These are phyloP conservation scores for Coemansia biformis DNA, from an alignment of 192 early-diverging fungal genomes.

Conservation along the genomic window DNA sequence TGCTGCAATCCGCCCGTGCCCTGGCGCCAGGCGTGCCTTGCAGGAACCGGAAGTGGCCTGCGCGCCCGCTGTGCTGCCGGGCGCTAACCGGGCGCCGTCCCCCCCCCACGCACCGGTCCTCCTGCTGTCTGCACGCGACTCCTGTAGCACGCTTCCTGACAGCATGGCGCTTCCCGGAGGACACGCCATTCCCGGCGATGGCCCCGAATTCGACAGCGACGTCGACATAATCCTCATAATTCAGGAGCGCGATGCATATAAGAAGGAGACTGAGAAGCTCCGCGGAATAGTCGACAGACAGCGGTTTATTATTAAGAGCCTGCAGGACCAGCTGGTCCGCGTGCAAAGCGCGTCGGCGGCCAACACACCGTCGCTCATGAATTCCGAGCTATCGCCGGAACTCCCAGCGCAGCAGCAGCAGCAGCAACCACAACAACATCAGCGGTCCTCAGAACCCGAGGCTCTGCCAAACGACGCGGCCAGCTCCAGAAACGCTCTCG, in stretches of 20 bases:
- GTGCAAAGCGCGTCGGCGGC: conserved; percentile 30
- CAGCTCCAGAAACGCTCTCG: conserved; percentile 16
- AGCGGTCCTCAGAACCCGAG: background rate
- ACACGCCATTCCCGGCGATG: too few relatives aligned
- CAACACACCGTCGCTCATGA: conserved; percentile 23
- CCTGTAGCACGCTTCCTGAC: background rate
- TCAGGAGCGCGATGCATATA: conserved; percentile 64
- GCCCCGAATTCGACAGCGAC: conserved; percentile 10
- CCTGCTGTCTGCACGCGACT: too few relatives aligned
- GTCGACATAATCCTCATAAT: conserved; percentile 43
- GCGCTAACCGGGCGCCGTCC: too few relatives aligned
- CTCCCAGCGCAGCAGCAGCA: background rate
- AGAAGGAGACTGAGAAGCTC: conserved; percentile 77
- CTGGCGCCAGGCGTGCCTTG: conserved; percentile 1
- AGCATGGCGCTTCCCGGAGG: conserved; percentile 13
- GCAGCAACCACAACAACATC: background rate
- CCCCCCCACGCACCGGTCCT: too few relatives aligned
- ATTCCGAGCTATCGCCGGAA: conserved; percentile 16
- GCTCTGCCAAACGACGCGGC: background rate
- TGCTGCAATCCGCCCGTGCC: conserved; percentile 1
- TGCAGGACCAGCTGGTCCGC: conserved; percentile 61
- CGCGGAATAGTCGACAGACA: conserved; percentile 93
- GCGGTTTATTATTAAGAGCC: conserved; percentile 75
- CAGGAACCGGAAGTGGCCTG: too few relatives aligned
- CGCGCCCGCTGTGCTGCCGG: too few relatives aligned